Evolutionary conservation across 805 yeast species (phyloP), one percentile per base, ranked within the genome.

Genomic region (Zygosaccharomyces gambellarensis): DNA sequence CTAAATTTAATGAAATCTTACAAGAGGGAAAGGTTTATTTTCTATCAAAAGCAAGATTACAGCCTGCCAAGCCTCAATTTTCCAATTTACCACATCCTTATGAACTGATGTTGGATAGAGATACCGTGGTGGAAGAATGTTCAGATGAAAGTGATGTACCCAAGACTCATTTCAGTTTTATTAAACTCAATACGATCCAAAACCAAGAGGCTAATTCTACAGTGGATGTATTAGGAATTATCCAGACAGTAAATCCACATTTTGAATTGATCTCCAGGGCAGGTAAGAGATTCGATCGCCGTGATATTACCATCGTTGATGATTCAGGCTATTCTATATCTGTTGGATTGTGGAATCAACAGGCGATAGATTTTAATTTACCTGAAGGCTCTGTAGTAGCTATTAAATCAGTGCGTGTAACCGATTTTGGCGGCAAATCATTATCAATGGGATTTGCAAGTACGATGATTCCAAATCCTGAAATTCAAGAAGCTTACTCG

Each of bases 11-110:
- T 71, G 87, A 85, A 58, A 61, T 82, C 28, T 70, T 94, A 45
- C 87, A 87, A 66, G 98, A 90, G 64, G 97, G 96, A 31, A 83
- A 86, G 68, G 95, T 87, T 6, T 94, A 89, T 65, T 88, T 84
- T 60, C 76, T 94, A 29, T 80, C 92, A 36, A 86, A 83, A 61
- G 90, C 92, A 14, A 76, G 90, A 53, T 82, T 94, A 54, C 85
- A 80, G 59, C 80, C 84, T 51, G 85, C 98, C 4, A 90, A 87
- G 70, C 87, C 90, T 45, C 86, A 87, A 68, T 94, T 87, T 66
- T 82, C 92, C 39, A 82, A 83, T 63, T 78, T 92, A 63, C 76
- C 82, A 44, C 95, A 92, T 69, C 95, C 94, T 45, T 92, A 89
- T 65, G 98, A 94, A 71, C 76, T 94, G 51, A 74, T 79, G 43